Evolutionary conservation across 768 basidiomycete species (phyloP).

Genomic region (Termitomyces sp.): DNA sequence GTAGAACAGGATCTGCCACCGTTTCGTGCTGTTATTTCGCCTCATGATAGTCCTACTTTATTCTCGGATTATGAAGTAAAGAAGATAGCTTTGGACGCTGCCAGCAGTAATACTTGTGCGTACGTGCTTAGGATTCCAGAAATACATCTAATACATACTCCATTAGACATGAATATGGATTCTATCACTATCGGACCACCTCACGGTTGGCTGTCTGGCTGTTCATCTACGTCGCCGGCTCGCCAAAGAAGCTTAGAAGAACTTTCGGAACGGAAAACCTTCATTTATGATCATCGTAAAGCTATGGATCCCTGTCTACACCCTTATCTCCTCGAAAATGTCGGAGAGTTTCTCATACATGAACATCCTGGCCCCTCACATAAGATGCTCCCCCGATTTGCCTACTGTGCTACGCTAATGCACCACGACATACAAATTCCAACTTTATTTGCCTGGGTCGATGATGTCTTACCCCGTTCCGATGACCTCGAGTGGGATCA

Average conservation of each 20-base stretch:
- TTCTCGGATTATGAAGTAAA: constrained; percentile 19
- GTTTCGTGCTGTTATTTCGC: constrained; percentile 34
- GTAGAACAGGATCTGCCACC: constrained; percentile 29
- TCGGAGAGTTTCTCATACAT: constrained; percentile 39
- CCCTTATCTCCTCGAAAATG: constrained; percentile 26
- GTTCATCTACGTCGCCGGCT: constrained; percentile 21
- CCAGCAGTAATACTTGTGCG: constrained; percentile 10
- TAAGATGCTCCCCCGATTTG: constrained; percentile 38
- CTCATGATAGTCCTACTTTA: constrained; percentile 28
- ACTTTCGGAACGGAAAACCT: constrained; percentile 19
- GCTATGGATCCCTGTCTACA: constrained; percentile 38
- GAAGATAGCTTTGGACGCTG: constrained; percentile 14
- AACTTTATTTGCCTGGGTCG: constrained; percentile 33
- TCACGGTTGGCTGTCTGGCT: constrained; percentile 22
- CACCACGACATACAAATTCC: constrained; percentile 46
- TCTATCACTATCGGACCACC: constrained; percentile 4
- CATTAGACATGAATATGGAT: constrained; percentile 14
- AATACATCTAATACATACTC: background rate
- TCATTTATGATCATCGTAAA: constrained; percentile 34
- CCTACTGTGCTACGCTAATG: constrained; percentile 35
- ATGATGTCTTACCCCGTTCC: constrained; percentile 22
- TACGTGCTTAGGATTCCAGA: background rate
- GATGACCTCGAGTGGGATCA: constrained; percentile 57
- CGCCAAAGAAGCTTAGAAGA: constrained; percentile 15
- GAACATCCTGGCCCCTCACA: constrained; percentile 24